Conservation (phyloP, 805 yeast species). For the Myxozyma neotropica region DNA sequence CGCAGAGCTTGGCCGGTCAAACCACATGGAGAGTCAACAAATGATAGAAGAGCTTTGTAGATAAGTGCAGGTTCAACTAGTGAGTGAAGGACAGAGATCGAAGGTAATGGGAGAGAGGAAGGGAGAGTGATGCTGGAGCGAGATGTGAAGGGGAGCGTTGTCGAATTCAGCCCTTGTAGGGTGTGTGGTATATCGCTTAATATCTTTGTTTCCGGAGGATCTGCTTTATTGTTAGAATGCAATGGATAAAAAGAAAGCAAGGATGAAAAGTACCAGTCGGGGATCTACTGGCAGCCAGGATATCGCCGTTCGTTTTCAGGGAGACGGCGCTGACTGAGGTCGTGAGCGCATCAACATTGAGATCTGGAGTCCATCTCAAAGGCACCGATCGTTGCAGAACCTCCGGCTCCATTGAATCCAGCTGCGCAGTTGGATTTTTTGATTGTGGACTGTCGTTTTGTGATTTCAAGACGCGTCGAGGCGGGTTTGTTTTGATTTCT, state of each 20-base stretch:
- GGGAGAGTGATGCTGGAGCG: conserved; percentile 48
- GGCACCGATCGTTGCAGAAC: neutral
- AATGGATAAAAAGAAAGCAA: too few species aligned
- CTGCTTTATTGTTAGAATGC: neutral
- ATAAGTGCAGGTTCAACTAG: conserved; percentile 74
- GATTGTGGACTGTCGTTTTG: too few species aligned
- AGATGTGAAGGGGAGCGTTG: conserved; percentile 29
- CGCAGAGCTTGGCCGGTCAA: conserved; percentile 66
- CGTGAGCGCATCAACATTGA: neutral
- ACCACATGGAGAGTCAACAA: conserved; percentile 46
- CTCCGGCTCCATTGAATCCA: neutral
- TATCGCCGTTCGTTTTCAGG: conserved; percentile 23
- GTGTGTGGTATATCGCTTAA: conserved; percentile 35
- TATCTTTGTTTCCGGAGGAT: conserved; percentile 31
- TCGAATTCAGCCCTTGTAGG: conserved; percentile 40
- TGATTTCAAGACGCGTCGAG: neutral
- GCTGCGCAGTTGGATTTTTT: neutral
- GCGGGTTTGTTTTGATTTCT: too few species aligned
- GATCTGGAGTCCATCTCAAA: neutral
- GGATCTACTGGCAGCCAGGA: conserved; percentile 18
- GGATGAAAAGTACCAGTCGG: conserved; percentile 18
- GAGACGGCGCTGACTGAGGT: conserved; percentile 14
- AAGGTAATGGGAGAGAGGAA: conserved; percentile 54
- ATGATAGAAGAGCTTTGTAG: conserved; percentile 51
- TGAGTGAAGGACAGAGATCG: conserved; percentile 56